Conservation (phyloP, 73 alveolate species). For the Uronychia setigera region DNA sequence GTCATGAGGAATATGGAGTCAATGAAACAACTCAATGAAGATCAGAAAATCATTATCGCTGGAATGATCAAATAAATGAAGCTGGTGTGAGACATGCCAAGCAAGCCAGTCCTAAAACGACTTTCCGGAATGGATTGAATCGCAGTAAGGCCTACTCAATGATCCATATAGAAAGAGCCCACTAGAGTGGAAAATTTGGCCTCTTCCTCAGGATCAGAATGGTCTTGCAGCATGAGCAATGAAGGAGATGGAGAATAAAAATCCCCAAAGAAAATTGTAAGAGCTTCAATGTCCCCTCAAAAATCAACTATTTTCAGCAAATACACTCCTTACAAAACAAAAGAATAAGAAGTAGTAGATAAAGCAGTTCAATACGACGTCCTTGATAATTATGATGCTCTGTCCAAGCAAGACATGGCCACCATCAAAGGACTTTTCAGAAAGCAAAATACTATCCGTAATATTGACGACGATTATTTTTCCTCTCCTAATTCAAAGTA, state of each 20-base stretch:
- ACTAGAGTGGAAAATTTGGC: no score
- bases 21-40: slow-evolving; percentile 6
- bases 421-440: background rate
- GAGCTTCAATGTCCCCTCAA: no score
- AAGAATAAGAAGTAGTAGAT: background rate
- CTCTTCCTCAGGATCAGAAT: background rate
- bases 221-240: background rate
- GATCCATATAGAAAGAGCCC: no score
- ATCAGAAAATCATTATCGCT: background rate
- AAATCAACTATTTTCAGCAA: no score
- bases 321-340: no score
- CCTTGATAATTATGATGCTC: background rate
- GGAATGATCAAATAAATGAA: background rate
- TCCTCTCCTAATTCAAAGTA: no score
- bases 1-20: background rate
- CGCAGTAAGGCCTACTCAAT: no score
- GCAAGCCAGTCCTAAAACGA: background rate
- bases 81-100: background rate
- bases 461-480: no score
- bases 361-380: background rate
- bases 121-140: no score
- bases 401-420: background rate
- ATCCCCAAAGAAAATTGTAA: no score
- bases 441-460: no score
- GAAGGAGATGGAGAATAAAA: background rate